Conservation (phyloP, 805 yeast species). For the Schwanniomyces sp. region DNA sequence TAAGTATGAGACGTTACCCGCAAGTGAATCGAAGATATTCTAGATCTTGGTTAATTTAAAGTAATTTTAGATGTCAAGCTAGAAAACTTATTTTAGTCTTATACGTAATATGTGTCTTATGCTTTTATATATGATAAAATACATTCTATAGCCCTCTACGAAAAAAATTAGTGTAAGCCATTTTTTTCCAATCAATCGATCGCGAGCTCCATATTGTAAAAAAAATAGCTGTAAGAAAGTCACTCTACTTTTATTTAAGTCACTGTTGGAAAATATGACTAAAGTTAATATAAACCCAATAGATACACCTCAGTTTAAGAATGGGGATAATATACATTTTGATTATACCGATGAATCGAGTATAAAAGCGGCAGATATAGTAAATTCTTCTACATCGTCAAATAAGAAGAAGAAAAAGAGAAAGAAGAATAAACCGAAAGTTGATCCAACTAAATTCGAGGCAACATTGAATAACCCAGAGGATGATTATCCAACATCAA, state of each 20-base stretch:
- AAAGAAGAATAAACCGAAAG: constrained; percentile 25
- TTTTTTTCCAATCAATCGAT: not conserved
- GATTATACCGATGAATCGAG: constrained; percentile 13
- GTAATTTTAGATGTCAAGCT: not conserved
- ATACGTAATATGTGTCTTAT: not conserved
- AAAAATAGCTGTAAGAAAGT: not conserved
- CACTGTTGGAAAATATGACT: constrained; percentile 5
- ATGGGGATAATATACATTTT: constrained; percentile 38
- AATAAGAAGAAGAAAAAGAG: constrained; percentile 30
- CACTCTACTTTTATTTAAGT: not conserved
- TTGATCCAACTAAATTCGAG: constrained; percentile 17
- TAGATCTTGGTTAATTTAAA: not conserved
- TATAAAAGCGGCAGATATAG: constrained; percentile 10
- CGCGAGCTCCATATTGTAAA: not conserved
- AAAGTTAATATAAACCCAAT: constrained; percentile 7
- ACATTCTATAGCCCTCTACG: not conserved
- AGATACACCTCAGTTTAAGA: constrained; percentile 17
- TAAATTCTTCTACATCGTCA: constrained; percentile 2
- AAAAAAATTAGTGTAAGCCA: not conserved
- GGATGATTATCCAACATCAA: constrained; percentile 68
- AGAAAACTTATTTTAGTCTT: too few species aligned
- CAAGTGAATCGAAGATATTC: not conserved
- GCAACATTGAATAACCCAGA: constrained; percentile 55
- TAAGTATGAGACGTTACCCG: not conserved
- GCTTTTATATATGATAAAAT: not conserved